Evolutionary conservation across 1,284 basidiomycete genomes (phyloP).

Genomic region (Rhodotorula sp.): DNA sequence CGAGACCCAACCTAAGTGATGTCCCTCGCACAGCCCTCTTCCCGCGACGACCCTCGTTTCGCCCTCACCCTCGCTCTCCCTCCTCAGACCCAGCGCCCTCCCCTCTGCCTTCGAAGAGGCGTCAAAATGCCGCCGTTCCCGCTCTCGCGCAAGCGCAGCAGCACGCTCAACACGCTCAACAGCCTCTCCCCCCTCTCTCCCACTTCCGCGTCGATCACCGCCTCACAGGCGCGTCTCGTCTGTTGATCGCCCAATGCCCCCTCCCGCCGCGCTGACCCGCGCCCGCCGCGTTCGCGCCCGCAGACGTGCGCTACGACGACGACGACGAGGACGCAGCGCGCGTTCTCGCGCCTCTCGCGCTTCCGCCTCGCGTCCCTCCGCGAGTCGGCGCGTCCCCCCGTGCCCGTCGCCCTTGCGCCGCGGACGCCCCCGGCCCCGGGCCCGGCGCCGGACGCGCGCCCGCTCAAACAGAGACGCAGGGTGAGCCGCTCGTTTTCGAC

Average conservation of each 20-base stretch:
- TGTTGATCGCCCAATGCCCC: background rate
- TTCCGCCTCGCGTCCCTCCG: background rate
- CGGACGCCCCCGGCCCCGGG: background rate
- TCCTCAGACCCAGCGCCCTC: too few relatives aligned
- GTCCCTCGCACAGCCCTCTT: too few relatives aligned
- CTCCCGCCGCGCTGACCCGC: too few relatives aligned
- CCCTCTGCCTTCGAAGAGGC: background rate
- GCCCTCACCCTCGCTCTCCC: background rate
- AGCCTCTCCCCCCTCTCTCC: too few relatives aligned
- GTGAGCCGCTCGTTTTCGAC: conserved; percentile 16
- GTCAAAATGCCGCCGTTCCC: background rate
- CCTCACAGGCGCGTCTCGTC: background rate
- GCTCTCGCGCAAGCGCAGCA: conserved; percentile 11
- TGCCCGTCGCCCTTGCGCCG: background rate
- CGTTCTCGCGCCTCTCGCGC: conserved; percentile 4
- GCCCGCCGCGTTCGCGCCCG: background rate
- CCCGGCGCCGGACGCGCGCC: background rate
- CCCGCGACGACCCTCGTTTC: background rate
- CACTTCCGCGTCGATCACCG: background rate
- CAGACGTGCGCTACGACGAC: background rate
- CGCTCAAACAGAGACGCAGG: conserved; percentile 7
- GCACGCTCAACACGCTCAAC: background rate
- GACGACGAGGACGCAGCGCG: conserved; percentile 2
- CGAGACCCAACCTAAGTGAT: too few relatives aligned
- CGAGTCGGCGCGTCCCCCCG: too few relatives aligned